Percentiles rank a stretch among this genome's conserved stretches.
Conservation (phyloP, 2,329 filamentous ascomycete species). For the Colletotrichum australisinense region DNA sequence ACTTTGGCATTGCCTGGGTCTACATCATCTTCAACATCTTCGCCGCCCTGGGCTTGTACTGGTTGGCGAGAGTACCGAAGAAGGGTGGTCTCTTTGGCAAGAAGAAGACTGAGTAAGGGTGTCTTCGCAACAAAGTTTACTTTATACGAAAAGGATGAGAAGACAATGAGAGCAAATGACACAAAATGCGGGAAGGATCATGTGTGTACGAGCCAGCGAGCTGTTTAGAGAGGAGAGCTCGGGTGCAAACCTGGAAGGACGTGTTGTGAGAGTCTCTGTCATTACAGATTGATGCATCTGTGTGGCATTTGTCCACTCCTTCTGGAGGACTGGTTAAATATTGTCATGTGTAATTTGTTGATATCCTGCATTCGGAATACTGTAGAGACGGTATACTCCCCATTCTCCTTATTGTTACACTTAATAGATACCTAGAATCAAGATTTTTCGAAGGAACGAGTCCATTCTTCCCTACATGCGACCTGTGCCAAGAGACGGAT, state of each 20-base stretch:
- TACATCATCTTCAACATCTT: conserved; percentile 70
- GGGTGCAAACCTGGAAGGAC: conserved; percentile 19
- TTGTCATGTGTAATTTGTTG: neutral
- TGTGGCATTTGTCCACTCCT: neutral
- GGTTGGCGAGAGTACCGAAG: conserved; percentile 62
- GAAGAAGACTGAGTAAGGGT: conserved; percentile 45
- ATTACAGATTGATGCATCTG: neutral
- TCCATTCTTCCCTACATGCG: too few relatives aligned
- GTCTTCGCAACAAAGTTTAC: neutral
- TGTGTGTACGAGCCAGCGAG: conserved; percentile 13
- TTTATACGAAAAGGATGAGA: neutral
- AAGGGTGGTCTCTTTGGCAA: conserved; percentile 43
- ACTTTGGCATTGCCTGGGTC: conserved; percentile 73
- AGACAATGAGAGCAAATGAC: neutral
- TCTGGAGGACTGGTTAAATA: neutral
- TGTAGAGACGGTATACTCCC: neutral
- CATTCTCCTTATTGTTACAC: neutral
- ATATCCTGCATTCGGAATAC: neutral
- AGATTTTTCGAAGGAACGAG: neutral
- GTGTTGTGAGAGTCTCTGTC: neutral
- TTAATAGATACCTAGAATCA: conserved; percentile 16
- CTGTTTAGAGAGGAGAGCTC: conserved; percentile 21
- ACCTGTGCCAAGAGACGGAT: too few relatives aligned
- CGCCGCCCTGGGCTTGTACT: conserved; percentile 67
- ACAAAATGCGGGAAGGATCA: neutral